Evolutionary conservation across 1,284 basidiomycete species (phyloP), one percentile per base, ranked within the genome.

Genomic region (Ustilago bromivora): DNA sequence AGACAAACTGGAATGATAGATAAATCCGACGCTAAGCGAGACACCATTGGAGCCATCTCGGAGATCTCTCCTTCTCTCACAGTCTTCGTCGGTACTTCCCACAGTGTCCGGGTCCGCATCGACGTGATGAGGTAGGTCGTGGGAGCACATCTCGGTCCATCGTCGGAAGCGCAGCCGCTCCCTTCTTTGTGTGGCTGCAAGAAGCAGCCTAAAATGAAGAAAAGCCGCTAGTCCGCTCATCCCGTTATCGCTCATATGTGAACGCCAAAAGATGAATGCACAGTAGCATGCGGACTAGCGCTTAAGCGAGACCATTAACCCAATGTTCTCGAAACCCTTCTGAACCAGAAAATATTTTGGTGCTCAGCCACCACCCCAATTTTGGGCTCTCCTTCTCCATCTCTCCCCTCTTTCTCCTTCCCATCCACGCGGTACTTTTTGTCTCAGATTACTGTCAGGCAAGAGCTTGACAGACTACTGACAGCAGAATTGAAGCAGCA

Each of bases 241-340:
- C 13, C 36, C 43, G 43, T 32, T 49, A 46, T 32, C 43, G 32
- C 32, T 49, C 19, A n/a, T 51, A 49, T 34, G 41, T 46, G 56
- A n/a, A 28, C 49, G 49, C 49, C 49, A 51, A 51, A 51, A 51
- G 49, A 51, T 31, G 31, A 51, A 32, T 0, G 31, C 23, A 38
- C 34, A 5, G 28, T 9, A 46, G 43, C 57, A 49, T 58, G 43
- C 57, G 49, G 57, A 49, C 57, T 49, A 49, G n/a, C 32, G 57
- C 57, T 49, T 51, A 58, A 58, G 57, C 56, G 56, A 58, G 57
- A 58, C 57, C 31, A 49, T 32, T 47, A 49, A 49, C 19, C 34
- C 32, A 41, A 49, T 23, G 43, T 12, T 46, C n/a, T 46, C 31
- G 49, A 28, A 51, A 32, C n/a, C 10, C 23, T 32, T 32, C 3